A percentile compares a stretch with the other conserved stretches of the same genome.
Conservation (phyloP, 1,139 yeast genomes). For the Candida sp. region DNA sequence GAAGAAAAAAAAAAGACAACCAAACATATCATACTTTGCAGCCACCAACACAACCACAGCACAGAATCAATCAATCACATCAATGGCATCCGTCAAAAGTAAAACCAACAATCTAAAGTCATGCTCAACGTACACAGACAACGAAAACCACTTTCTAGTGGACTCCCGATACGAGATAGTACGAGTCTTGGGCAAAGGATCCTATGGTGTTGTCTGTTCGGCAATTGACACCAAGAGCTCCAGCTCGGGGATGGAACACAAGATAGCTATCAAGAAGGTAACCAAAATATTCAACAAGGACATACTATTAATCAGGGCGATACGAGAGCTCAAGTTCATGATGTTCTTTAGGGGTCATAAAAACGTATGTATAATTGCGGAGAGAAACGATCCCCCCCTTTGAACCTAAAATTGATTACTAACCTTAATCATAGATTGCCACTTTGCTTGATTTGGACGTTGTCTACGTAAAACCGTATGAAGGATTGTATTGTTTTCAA, state of each 20-base stretch:
- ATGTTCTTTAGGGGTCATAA: constrained; percentile 81
- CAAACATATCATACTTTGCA: constrained; percentile 16
- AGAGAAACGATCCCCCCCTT: not conserved
- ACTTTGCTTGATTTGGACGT: constrained; percentile 76
- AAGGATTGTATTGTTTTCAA: constrained; percentile 82
- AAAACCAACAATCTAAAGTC: constrained; percentile 11
- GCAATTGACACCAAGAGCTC: constrained; percentile 61
- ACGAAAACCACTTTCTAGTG: constrained; percentile 53
- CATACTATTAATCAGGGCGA: constrained; percentile 71
- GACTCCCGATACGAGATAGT: constrained; percentile 68
- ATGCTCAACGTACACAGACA: constrained; percentile 16
- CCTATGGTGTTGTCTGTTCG: constrained; percentile 88
- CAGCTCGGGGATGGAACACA: constrained; percentile 18
- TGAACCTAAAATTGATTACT: not conserved
- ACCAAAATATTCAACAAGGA: constrained; percentile 68
- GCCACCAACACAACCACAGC: not conserved
- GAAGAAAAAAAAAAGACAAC: constrained; percentile 24
- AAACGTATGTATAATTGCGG: constrained; percentile 43
- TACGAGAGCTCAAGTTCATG: constrained; percentile 80
- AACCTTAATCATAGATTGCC: constrained; percentile 48
- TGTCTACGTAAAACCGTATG: constrained; percentile 66
- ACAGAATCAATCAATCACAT: not conserved
- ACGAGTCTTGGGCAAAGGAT: constrained; percentile 79
- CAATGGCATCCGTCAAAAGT: constrained; percentile 14
- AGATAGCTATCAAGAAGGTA: constrained; percentile 79